A percentile compares a stretch with the other conserved stretches of the same genome.
phyloP scores from a whole-genome alignment of 768 basidiomycete genomes.

The Rhodotorula taiwanensis region DNA sequence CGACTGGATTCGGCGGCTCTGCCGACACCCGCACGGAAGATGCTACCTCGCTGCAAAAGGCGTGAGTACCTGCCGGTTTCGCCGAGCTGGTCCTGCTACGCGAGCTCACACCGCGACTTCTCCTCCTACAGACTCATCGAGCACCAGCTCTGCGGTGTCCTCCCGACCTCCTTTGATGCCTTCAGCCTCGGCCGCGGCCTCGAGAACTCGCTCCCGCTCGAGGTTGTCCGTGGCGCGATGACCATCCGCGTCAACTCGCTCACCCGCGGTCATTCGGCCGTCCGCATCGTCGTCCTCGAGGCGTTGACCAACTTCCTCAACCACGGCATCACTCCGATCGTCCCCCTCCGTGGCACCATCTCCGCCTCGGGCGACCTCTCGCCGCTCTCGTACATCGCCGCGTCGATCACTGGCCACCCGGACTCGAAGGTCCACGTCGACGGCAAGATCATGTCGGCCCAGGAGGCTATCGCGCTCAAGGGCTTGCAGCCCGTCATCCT shows the following conservation, averaged over 20 bases:
- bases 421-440: slow-evolving; percentile 56
- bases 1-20: slow-evolving; percentile 77
- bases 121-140: slow-evolving; percentile 43
- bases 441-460: slow-evolving; percentile 41
- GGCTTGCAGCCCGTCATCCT: slow-evolving; percentile 55
- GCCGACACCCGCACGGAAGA: slow-evolving; percentile 76
- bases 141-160: slow-evolving; percentile 69
- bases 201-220: slow-evolving; percentile 62
- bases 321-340: slow-evolving; percentile 61
- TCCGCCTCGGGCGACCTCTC: slow-evolving; percentile 59
- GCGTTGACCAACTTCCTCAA: slow-evolving; percentile 67
- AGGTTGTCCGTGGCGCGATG: slow-evolving; percentile 83
- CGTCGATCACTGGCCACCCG: slow-evolving; percentile 69
- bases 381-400: slow-evolving; percentile 70
- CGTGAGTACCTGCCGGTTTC: slow-evolving; percentile 32
- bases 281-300: slow-evolving; percentile 71
- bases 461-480: slow-evolving; percentile 46
- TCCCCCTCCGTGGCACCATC: slow-evolving; percentile 76
- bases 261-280: slow-evolving; percentile 78
- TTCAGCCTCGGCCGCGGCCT: slow-evolving; percentile 48
- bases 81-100: background rate
- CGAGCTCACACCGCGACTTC: background rate
- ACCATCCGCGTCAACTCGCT: slow-evolving; percentile 81
- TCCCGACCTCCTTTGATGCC: slow-evolving; percentile 40
- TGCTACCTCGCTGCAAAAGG: slow-evolving; percentile 65